Base-by-base conservation (phyloP, 331 rosid species). In the Spiraea crenata region DNA sequence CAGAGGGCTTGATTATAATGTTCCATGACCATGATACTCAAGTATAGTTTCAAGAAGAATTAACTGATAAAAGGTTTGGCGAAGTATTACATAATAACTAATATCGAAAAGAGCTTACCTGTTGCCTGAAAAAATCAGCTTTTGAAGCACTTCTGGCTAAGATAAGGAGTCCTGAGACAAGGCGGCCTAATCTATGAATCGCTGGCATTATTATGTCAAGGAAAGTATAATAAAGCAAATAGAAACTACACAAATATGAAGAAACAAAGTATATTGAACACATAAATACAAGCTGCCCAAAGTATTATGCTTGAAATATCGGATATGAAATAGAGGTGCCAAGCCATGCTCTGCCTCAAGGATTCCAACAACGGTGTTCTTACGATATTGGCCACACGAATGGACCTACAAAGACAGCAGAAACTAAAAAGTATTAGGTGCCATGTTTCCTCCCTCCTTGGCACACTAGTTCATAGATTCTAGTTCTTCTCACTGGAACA, bases 351-450 rank as follows among this genome's bases (percentile, higher is more conserved):
- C 98, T 34, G 99, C 99, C 85, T 95, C 78, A 67, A 95, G 93
- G 76, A 95, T 89, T 78, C 99, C 99, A 71, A 91, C 86, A 76
- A 95, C 80, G 2, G 99, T 91, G 84, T 91, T 95, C 88, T 95
- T 95, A 17, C 98, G 95, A 81, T 95, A 95, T 75, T 95, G 98
- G 82, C 98, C 99, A 57, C 99, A 91, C 14, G 98, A 93, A 85
- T 95, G 99, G 57, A 95, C 99, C 97, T 91, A 69, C 37, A 76
- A 67, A 73, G 31, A 83, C 80, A 83, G 84, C 48, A 48, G 65
- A 76, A 82, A 65, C 46, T 63, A 73, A 81, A 50, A 81, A 68
- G 70, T 63, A 50, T 70, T 65, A 75, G 44, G 15, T 45, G 42
- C 59, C 7, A 57, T 3, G 3, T 34, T 13, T 25, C 74, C 54